Base-by-base conservation (phyloP, 768 basidiomycete species). In the Gautieria morchelliformis region DNA sequence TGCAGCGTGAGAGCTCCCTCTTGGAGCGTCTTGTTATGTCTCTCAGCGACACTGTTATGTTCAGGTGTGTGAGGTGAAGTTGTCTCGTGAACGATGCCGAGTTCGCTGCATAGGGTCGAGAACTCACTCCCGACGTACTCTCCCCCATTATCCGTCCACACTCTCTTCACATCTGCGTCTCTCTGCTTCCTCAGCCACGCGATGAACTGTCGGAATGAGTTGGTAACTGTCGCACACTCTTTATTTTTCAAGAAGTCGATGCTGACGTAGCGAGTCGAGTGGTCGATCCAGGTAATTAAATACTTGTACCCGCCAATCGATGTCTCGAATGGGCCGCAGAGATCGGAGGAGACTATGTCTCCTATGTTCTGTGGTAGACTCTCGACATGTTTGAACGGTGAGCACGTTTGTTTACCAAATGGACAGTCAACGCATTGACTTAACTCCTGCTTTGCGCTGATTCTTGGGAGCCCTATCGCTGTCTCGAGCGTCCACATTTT, bases 21-120 rank as follows among this genome's bases (percentile, higher is more conserved):
- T 11, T 69, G 47, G 3, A 71, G 58, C 1, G 67, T 69, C 0
- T 61, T 46, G 46, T 70, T 71, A 2, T 57, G 48, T 1, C 64
- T 62, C 52, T 75, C 69, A 0, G 64, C 69, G 0, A 66, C 58
- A 0, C 72, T 68, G 44, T 74, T 73, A 39, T 68, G 64, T 2
- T 65, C 42, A 1, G 68, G 69, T 0, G 68, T 64, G 59, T 73
- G 61, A 1, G 68, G 63, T 0, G 63, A 62, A 0, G 67, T 70
- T 0, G 57, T 60, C 49, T 71, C 62, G 11, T 54, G 60, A 1
- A 47, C 19, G 12, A 69, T 68, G 1, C 71, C 69, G 15, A 64
- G 48, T 5, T 54, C 40, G 0, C 6, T 17, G 17, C 63, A 60
- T 40, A 61, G 64, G 1, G 12, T 41, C 9, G 61, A 32, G 52